Evolutionary conservation across 1,139 yeast genomes (phyloP), one percentile per base, ranked within the genome.

Genomic region (Yamadazyma atmosphaerica): DNA sequence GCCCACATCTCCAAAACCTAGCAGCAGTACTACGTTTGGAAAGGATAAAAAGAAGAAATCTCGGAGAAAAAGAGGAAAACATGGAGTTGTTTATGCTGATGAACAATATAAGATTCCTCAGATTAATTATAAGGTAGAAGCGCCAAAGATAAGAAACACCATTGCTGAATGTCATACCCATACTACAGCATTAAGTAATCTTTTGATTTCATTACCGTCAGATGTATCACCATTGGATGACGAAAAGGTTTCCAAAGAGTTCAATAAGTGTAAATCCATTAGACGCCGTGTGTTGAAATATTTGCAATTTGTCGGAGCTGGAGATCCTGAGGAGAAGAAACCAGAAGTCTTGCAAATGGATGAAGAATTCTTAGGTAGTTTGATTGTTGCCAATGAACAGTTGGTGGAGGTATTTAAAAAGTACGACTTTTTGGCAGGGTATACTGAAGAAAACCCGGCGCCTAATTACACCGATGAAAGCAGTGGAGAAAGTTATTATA

Each of bases 311-410:
- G 86, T 88, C 30, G 85, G 85, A 31, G 83, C 73, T 1, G 77
- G 77, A 3, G 65, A 65, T 34, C 56, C 58, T 8, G 41, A 47
- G 3, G 54, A 49, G 13, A 71, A 72, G 44, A 46, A 56, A 4
- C 43, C 50, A 2, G 70, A 58, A 39, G 59, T 59, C 2, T 45
- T 55, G 12, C 61, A 58, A 3, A 57, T 69, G 61, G 77, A 81
- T 40, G 97, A 89, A 48, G 96, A 87, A 55, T 85, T 83, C 48
- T 65, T 92, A 50, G 98, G 97, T 8, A 77, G 90, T 36, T 72
- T 92, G 49, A 79, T 92, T 43, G 84, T 79, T 47, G 95, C 96
- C 35, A 92, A 92, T 57, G 98, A 92, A 53, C 90, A 85, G 54
- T 73, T 92, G 46, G 95, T 92, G 9, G 68, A 68, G 4, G 83